Evolutionary conservation across 495 filamentous ascomycete genomes (phyloP).

Genomic region (Staphylotrichum tortipilum): DNA sequence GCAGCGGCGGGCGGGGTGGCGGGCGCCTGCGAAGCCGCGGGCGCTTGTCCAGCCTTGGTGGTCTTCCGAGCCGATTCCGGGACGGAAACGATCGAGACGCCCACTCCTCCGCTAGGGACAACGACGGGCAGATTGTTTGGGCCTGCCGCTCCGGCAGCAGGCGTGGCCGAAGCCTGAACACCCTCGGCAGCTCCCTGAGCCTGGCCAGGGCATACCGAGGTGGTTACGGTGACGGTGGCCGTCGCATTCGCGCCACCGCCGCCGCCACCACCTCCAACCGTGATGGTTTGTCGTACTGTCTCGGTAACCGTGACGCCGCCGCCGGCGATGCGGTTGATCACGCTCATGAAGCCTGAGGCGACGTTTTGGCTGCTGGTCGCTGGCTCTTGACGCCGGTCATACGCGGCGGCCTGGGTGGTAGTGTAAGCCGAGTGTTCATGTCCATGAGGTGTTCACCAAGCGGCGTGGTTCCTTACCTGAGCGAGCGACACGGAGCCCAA

Average conservation of each 20-base stretch:
- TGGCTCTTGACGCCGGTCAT: constrained; percentile 15
- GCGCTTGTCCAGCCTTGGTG: constrained; percentile 11
- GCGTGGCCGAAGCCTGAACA: neutral
- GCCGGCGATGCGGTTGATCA: constrained; percentile 11
- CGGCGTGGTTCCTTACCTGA: constrained; percentile 25
- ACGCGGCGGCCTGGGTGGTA: constrained; percentile 27
- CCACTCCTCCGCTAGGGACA: constrained; percentile 20
- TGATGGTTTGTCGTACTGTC: constrained; percentile 28
- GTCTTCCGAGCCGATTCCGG: constrained; percentile 14
- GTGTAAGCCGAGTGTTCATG: neutral
- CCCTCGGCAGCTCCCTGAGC: constrained; percentile 9
- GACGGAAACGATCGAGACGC: constrained; percentile 21
- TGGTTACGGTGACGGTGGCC: constrained; percentile 20
- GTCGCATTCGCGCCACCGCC: constrained; percentile 22
- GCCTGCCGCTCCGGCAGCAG: neutral
- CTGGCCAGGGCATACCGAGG: constrained; percentile 23
- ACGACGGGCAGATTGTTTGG: constrained; percentile 3
- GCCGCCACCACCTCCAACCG: constrained; percentile 20
- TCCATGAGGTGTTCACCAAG: neutral
- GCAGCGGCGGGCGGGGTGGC: neutral
- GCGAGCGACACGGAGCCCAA: constrained; percentile 31
- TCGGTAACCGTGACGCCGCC: constrained; percentile 30
- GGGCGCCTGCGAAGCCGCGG: constrained; percentile 2
- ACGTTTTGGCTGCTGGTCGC: neutral
- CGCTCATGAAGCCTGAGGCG: constrained; percentile 9